Conservation (phyloP, 495 filamentous ascomycete genomes). For the Penicillium coprophilum region DNA sequence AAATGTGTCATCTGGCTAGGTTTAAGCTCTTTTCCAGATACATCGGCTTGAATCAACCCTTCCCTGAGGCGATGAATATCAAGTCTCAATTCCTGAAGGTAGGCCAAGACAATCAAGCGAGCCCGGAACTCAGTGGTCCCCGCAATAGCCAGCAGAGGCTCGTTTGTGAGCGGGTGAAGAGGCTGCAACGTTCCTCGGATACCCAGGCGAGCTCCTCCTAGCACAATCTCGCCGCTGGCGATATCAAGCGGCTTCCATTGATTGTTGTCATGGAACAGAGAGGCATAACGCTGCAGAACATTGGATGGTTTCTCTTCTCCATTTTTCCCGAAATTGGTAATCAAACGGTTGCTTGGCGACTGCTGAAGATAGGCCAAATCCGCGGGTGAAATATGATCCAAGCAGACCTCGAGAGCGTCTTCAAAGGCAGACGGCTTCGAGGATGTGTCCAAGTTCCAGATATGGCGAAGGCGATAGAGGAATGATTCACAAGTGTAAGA, state of each 20-base stretch:
- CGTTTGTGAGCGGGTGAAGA: slow-evolving; percentile 47
- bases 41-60: slow-evolving; percentile 35
- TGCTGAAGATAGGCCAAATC: slow-evolving; percentile 50
- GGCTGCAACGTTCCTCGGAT: slow-evolving; percentile 37
- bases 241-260: slow-evolving; percentile 36
- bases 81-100: slow-evolving; percentile 41
- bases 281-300: slow-evolving; percentile 35
- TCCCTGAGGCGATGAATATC: slow-evolving; percentile 41
- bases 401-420: slow-evolving; percentile 36
- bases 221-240: slow-evolving; percentile 26
- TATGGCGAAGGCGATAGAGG: slow-evolving; percentile 50
- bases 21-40: slow-evolving; percentile 45
- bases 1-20: slow-evolving; percentile 65
- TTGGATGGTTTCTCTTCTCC: slow-evolving; percentile 11
- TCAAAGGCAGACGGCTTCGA: slow-evolving; percentile 17
- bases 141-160: slow-evolving; percentile 39
- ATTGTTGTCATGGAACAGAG: slow-evolving; percentile 41
- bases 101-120: slow-evolving; percentile 33
- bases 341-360: slow-evolving; percentile 29
- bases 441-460: slow-evolving; percentile 38
- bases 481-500: slow-evolving; percentile 50
- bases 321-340: slow-evolving; percentile 20
- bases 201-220: slow-evolving; percentile 30
- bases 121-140: slow-evolving; percentile 25
- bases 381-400: slow-evolving; percentile 56